These are phyloP conservation scores for Didymella glomerata DNA, from an alignment of 2,329 filamentous ascomycete genomes.

Conservation along the genomic window DNA sequence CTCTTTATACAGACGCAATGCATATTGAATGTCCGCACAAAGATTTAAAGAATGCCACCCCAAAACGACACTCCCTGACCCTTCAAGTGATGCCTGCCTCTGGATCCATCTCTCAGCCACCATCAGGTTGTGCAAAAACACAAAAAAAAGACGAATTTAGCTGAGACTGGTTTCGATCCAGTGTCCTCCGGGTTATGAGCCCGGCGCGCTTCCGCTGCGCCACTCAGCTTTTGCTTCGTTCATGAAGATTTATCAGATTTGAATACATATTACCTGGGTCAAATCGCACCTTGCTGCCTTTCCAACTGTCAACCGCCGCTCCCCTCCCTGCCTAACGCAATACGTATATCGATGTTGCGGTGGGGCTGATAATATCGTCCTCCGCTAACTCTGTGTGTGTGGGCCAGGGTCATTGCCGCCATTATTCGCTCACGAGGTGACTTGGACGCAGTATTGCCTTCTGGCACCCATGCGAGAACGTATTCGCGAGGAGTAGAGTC, in stretches of 20 bases:
- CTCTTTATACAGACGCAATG: too few species aligned
- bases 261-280: too few species aligned
- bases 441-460: not conserved
- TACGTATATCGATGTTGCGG: not conserved
- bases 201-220: slow-evolving; percentile 51
- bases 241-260: not conserved
- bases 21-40: too few species aligned
- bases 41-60: too few species aligned
- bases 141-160: slow-evolving; percentile 20
- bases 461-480: not conserved
- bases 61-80: too few species aligned
- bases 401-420: not conserved
- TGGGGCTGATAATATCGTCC: not conserved
- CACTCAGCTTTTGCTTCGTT: slow-evolving; percentile 38
- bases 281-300: too few species aligned
- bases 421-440: not conserved
- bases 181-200: slow-evolving; percentile 51
- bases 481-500: not conserved
- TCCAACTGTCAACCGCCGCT: too few species aligned
- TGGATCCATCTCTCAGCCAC: too few species aligned
- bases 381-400: not conserved
- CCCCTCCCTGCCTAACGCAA: too few species aligned
- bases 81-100: too few species aligned
- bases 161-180: slow-evolving; percentile 41
- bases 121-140: too few species aligned